Base-by-base conservation (phyloP, 106 monocot genomes). In the Xerophyta viscosa region DNA sequence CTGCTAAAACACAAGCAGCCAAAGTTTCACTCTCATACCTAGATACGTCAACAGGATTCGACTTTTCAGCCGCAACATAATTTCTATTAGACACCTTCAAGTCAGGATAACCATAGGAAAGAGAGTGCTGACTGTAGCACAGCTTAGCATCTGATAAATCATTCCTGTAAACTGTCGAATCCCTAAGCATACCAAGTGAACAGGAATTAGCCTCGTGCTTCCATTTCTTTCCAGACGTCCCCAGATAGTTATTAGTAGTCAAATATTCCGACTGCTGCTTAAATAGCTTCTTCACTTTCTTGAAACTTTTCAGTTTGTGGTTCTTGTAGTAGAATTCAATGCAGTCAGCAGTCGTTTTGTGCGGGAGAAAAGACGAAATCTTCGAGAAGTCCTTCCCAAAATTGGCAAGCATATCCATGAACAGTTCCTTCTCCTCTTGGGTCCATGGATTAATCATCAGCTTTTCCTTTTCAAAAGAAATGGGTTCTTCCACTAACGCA, bases 241-340 rank as follows among this genome's bases (percentile, higher is more conserved):
- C 60, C 31, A 89, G 54, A 29, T 68, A 85, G 6, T 20, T 76
- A 46, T 58, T 76, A 25, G 62, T 27, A 3, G 70, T 70, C 22
- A 69, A 30, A 14, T 46, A 48, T 30, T 70, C 77, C 24, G 30
- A 46, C 26, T 75, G 71, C 60, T 84, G 84, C 58, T 63, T 64
- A 22, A 56, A 49, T 43, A 61, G 68, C 50, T 80, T 82, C 66
- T 64, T 89, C 18, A 79, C 96, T 48, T 78, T 70, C 31, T 45
- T 48, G 65, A 98, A 98, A 63, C 70, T 75, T 49, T 89, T 82
- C 1, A 79, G 86, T 49, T 82, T 89, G 47, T 79, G 89, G 56
- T 82, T 78, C 66, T 82, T 98, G 65, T 90, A 98, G 53, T 98
- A 98, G 31, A 98, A 98, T 49, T 98, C 90, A 11, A 98, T 57